Evolutionary conservation across 176 grass and related monocot genomes (phyloP).

Genomic region (Carex littledalei): DNA sequence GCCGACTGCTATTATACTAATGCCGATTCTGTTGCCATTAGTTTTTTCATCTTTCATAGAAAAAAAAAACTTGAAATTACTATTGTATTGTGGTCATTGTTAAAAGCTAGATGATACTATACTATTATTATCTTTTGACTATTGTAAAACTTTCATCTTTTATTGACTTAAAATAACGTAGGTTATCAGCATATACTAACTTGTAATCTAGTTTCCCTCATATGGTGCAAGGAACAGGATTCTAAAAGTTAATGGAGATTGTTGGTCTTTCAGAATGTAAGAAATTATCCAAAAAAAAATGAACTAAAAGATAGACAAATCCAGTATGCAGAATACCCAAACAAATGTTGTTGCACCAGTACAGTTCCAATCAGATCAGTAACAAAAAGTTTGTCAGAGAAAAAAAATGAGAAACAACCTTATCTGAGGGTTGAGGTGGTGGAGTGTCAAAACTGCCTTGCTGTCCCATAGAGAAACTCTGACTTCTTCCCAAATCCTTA

Average conservation of each 20-base stretch:
- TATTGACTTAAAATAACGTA: background rate
- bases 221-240: background rate
- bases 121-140: background rate
- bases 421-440: constrained; percentile 35
- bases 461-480: constrained; percentile 39
- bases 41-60: background rate
- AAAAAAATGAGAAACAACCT: constrained; percentile 40
- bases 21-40: background rate
- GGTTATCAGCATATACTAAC: background rate
- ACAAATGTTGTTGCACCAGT: background rate
- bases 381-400: background rate
- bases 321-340: background rate
- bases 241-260: background rate
- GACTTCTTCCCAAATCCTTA: constrained; percentile 54
- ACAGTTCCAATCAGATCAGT: background rate
- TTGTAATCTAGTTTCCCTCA: background rate
- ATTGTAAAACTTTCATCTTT: background rate
- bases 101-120: background rate
- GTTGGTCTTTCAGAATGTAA: background rate
- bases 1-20: background rate
- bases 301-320: background rate
- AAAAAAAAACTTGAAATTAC: background rate
- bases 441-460: constrained; percentile 30
- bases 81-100: background rate
- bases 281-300: background rate